A percentile compares a stretch with the other conserved stretches of the same genome.
These are phyloP conservation scores for Ceriops zippeliana DNA, from an alignment of 345 rosid genomes.

Conservation along the genomic window DNA sequence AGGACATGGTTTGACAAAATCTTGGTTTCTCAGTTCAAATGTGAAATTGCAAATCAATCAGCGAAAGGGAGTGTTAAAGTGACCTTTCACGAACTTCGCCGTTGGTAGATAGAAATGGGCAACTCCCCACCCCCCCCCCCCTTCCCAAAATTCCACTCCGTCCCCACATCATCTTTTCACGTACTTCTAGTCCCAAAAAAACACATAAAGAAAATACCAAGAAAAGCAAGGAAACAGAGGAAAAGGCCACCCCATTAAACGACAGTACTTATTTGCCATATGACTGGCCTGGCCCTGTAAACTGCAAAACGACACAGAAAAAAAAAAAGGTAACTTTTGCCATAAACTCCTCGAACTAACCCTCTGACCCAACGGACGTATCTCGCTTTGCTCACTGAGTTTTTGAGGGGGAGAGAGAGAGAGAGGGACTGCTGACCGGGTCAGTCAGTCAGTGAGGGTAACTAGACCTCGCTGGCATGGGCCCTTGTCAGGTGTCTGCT, in stretches of 20 bases:
- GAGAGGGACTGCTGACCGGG: not conserved
- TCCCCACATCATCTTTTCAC: too few species aligned
- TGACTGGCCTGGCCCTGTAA: not conserved
- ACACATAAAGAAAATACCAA: not conserved
- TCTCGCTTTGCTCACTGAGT: not conserved
- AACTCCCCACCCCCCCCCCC: not conserved
- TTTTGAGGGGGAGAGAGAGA: not conserved
- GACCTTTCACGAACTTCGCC: not conserved
- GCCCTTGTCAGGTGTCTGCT: conserved; percentile 22
- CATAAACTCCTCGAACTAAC: conserved; percentile 6
- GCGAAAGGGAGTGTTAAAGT: not conserved
- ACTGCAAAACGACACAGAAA: not conserved
- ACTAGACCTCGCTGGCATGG: conserved; percentile 14
- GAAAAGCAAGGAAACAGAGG: not conserved
- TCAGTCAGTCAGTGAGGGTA: conserved; percentile 10
- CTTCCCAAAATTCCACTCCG: too few species aligned
- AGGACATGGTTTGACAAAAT: not conserved
- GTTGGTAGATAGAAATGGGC: not conserved
- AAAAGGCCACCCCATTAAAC: not conserved
- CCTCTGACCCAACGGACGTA: not conserved
- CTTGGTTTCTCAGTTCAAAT: too few species aligned
- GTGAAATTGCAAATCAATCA: too few species aligned
- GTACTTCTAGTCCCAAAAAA: too few species aligned
- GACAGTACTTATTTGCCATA: conserved; percentile 15
- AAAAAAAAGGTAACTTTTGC: not conserved